These are phyloP conservation scores for Inga oerstediana DNA, from an alignment of 306 rosid species.

Conservation along the genomic window DNA sequence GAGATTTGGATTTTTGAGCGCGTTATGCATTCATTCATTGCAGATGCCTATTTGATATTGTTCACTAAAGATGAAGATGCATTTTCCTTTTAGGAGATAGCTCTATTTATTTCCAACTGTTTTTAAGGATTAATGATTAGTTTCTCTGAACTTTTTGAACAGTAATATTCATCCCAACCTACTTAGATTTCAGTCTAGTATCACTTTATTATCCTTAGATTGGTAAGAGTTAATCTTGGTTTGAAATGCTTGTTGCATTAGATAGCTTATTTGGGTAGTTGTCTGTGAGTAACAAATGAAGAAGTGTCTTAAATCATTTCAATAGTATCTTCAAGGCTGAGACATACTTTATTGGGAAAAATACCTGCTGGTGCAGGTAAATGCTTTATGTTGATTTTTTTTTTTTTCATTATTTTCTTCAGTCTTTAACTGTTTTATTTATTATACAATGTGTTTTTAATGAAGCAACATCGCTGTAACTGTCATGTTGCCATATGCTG, in stretches of 20 bases:
- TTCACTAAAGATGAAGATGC: not conserved
- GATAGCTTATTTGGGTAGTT: not conserved
- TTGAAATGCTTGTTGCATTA: not conserved
- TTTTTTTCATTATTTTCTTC: not conserved
- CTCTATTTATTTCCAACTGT: not conserved
- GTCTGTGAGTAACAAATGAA: not conserved
- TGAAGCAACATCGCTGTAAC: not conserved
- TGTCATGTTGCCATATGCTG: constrained; percentile 37
- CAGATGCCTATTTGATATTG: not conserved
- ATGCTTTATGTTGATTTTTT: not conserved
- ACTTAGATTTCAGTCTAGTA: not conserved
- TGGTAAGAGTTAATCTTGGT: not conserved
- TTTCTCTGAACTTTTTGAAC: not conserved
- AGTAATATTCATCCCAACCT: not conserved
- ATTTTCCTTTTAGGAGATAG: not conserved
- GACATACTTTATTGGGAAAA: not conserved
- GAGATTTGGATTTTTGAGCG: not conserved
- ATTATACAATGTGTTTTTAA: not conserved
- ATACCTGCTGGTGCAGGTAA: constrained; percentile 43
- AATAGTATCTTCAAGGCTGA: not conserved
- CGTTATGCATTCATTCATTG: not conserved
- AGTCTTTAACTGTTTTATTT: not conserved
- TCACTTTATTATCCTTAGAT: not conserved
- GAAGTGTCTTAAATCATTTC: not conserved
- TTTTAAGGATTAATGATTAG: not conserved